phyloP scores from a whole-genome alignment of 257 asterid genomes.

The Solanum sejunctum region DNA sequence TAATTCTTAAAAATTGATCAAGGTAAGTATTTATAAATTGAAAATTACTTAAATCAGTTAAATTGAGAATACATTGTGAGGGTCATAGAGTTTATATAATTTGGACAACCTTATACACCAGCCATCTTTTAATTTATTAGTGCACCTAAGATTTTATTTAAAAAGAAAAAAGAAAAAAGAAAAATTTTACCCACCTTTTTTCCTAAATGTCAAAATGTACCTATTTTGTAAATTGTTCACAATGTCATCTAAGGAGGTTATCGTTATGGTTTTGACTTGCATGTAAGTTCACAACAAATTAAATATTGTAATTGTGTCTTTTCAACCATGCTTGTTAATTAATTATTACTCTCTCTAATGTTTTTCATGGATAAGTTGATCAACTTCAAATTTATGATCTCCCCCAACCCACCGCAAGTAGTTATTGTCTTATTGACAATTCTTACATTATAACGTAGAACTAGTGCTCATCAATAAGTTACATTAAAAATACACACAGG shows the following conservation, averaged over 20 bases:
- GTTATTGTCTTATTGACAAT: neutral
- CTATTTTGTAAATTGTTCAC: neutral
- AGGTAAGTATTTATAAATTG: too few relatives aligned
- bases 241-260: neutral
- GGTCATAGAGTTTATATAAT: neutral
- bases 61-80: neutral
- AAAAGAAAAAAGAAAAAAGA: neutral
- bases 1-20: too few relatives aligned
- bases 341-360: neutral
- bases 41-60: too few relatives aligned
- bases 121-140: neutral
- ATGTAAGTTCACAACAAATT: neutral
- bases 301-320: neutral
- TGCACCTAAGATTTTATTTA: neutral
- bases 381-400: neutral
- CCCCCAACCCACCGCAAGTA: neutral
- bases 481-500: neutral
- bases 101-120: neutral
- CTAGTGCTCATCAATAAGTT: neutral
- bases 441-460: neutral
- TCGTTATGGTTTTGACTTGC: neutral
- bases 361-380: neutral
- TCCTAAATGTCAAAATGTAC: neutral
- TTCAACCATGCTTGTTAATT: neutral
- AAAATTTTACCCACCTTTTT: neutral